These are phyloP conservation scores for Linum tenue DNA, from an alignment of 345 rosid species.

Conservation along the genomic window DNA sequence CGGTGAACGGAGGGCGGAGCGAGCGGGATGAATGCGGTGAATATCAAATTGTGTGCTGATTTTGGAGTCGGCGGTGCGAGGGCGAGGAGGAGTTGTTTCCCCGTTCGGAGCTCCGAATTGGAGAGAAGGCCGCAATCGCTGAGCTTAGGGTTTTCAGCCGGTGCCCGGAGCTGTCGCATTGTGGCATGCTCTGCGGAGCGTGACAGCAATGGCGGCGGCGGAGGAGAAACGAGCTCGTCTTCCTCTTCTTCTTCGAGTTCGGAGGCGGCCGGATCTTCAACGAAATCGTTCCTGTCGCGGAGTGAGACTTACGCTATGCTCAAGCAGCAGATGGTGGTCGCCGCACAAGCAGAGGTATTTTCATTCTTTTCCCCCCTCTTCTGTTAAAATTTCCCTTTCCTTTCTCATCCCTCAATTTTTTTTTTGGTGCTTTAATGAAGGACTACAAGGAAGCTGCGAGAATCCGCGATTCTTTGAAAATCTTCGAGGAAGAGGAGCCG, in stretches of 20 bases:
- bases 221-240: constrained; percentile 27
- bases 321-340: constrained; percentile 62
- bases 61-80: constrained; percentile 30
- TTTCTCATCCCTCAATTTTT: neutral
- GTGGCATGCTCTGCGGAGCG: constrained; percentile 31
- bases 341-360: constrained; percentile 53
- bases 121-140: constrained; percentile 3
- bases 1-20: neutral
- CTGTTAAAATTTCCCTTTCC: neutral
- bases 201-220: constrained; percentile 26
- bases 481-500: constrained; percentile 64
- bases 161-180: constrained; percentile 21
- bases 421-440: constrained; percentile 15
- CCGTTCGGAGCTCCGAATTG: neutral
- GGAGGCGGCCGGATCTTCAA: constrained; percentile 4
- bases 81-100: constrained; percentile 14
- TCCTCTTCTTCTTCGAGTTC: constrained; percentile 17
- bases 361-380: neutral
- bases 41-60: neutral
- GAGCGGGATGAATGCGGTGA: constrained; percentile 1
- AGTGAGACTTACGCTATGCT: constrained; percentile 52
- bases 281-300: constrained; percentile 32
- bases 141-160: constrained; percentile 6
- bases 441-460: constrained; percentile 66
- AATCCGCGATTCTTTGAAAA: constrained; percentile 49